A percentile compares a stretch with the other conserved stretches of the same genome.
These are phyloP conservation scores for Rhexocercosporidium sp. DNA, from an alignment of 2,329 filamentous ascomycete genomes.

Conservation along the genomic window DNA sequence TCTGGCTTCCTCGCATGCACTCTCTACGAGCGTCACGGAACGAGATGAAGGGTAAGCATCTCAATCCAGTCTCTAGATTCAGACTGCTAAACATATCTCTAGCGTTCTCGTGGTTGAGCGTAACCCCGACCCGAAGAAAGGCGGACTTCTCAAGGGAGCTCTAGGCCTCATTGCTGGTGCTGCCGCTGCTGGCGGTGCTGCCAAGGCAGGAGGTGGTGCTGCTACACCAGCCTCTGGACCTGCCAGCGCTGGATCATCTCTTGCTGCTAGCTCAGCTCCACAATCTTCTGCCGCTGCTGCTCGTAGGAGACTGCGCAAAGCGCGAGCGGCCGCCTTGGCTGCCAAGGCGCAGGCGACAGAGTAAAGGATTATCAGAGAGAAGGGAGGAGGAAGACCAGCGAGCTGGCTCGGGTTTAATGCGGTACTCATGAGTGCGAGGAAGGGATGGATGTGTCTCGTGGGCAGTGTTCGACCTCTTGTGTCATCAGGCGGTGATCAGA, in stretches of 20 bases:
- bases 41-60: neutral
- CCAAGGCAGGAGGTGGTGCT: neutral
- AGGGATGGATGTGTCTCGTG: neutral
- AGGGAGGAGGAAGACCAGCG: neutral
- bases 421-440: neutral
- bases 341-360: neutral
- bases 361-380: neutral
- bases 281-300: constrained; percentile 1
- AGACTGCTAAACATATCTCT: neutral
- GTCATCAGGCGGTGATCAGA: no score
- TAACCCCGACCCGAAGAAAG: neutral
- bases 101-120: neutral
- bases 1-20: neutral
- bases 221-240: neutral
- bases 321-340: neutral
- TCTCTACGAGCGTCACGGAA: neutral
- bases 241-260: neutral
- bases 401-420: constrained; percentile 5
- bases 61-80: neutral
- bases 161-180: neutral
- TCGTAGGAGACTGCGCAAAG: neutral
- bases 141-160: neutral
- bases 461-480: no score
- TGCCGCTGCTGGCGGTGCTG: neutral
- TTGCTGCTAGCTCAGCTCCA: neutral